Percentiles rank a stretch among this genome's conserved stretches.
Evolutionary conservation across 1,284 basidiomycete species (phyloP).

Genomic region (Moesziomyces globuligerus): DNA sequence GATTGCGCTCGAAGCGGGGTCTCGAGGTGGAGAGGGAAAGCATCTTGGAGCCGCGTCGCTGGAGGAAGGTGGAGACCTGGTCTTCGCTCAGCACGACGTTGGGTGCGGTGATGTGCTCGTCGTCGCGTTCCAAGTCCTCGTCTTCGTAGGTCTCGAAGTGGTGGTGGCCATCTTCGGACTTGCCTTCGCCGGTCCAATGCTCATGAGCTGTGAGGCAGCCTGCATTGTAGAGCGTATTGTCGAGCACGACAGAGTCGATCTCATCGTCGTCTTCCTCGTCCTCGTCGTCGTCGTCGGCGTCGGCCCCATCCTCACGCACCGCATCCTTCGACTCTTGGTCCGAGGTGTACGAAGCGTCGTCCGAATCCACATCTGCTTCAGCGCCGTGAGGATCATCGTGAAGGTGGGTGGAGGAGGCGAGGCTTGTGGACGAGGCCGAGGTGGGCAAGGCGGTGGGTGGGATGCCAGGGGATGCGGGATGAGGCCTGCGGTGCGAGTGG

Average conservation of each 20-base stretch:
- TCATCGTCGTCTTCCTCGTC: slow-evolving; percentile 37
- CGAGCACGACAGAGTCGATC: slow-evolving; percentile 50
- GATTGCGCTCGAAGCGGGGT: slow-evolving; percentile 86
- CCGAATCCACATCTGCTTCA: slow-evolving; percentile 40
- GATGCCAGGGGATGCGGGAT: slow-evolving; percentile 10
- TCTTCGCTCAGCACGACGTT: slow-evolving; percentile 47
- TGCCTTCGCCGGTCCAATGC: slow-evolving; percentile 38
- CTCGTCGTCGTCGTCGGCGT: slow-evolving; percentile 16
- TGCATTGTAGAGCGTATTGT: slow-evolving; percentile 63
- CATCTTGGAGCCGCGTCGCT: slow-evolving; percentile 37
- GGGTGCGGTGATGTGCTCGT: slow-evolving; percentile 44
- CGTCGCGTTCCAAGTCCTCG: slow-evolving; percentile 35
- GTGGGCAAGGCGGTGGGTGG: slow-evolving; percentile 7
- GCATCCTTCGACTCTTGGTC: slow-evolving; percentile 14
- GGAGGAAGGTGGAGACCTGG: slow-evolving; percentile 30
- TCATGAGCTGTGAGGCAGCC: slow-evolving; percentile 55
- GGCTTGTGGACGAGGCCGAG: slow-evolving; percentile 12
- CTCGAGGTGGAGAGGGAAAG: slow-evolving; percentile 65
- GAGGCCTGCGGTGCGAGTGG: slow-evolving; percentile 13
- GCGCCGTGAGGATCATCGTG: slow-evolving; percentile 19
- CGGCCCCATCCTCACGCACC: slow-evolving; percentile 3
- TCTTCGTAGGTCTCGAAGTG: slow-evolving; percentile 46
- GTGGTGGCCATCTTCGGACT: slow-evolving; percentile 30
- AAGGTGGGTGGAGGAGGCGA: slow-evolving; percentile 6
- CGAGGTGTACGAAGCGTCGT: slow-evolving; percentile 15